phyloP scores from a whole-genome alignment of 345 rosid species.

The Alliaria petiolata region DNA sequence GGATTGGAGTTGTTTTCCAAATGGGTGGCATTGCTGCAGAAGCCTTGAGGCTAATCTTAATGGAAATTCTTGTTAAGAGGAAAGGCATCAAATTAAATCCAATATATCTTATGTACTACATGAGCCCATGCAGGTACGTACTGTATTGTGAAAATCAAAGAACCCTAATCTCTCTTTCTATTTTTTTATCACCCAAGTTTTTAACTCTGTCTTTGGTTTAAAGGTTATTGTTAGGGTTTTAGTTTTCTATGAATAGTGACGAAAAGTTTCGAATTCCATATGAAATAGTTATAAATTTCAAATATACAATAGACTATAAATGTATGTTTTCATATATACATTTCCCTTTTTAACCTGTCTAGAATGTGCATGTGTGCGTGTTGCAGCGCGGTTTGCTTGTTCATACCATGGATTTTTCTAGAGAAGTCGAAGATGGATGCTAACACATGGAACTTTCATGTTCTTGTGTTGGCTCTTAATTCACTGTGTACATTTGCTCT shows the following conservation, averaged over 20 bases:
- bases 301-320: too few species aligned
- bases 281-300: too few species aligned
- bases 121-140: constrained; percentile 97
- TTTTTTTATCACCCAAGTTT: too few species aligned
- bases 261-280: too few species aligned
- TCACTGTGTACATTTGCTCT: constrained; percentile 93
- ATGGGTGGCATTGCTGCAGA: constrained; percentile 99
- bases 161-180: neutral
- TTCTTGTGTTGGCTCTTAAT: constrained; percentile 63
- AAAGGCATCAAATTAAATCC: constrained; percentile 95
- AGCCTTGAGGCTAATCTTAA: constrained; percentile 80
- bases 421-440: constrained; percentile 89
- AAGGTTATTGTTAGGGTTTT: too few species aligned
- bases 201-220: too few species aligned
- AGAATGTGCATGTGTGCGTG: too few species aligned
- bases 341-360: too few species aligned
- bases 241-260: too few species aligned
- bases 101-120: constrained; percentile 84
- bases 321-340: too few species aligned
- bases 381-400: constrained; percentile 81
- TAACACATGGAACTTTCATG: constrained; percentile 64
- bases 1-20: constrained; percentile 98
- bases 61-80: constrained; percentile 92
- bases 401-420: constrained; percentile 90
- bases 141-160: neutral